Conservation (phyloP, 805 yeast genomes). For the Nakazawaea wickerhamii region DNA sequence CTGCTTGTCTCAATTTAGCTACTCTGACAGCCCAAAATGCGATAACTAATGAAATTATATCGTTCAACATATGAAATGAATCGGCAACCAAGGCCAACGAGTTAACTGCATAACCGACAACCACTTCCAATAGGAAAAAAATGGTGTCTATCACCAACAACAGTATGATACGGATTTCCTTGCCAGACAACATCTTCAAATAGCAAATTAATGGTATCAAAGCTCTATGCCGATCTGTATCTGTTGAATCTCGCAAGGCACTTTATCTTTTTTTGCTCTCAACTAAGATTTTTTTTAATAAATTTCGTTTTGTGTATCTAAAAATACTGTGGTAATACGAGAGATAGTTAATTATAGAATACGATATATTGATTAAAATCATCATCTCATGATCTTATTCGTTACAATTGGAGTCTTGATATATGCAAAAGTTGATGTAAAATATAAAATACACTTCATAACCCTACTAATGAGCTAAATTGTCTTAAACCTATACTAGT, state of each 20-base stretch:
- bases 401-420: no score
- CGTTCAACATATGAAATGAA: conserved; percentile 96
- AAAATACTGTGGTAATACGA: no score
- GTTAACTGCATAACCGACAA: conserved; percentile 85
- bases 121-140: conserved; percentile 82
- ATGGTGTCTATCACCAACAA: conserved; percentile 70
- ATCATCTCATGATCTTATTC: no score
- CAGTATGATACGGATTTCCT: conserved; percentile 68
- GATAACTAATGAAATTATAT: conserved; percentile 79
- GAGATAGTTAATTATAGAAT: no score
- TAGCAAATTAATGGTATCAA: no score
- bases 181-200: conserved; percentile 26
- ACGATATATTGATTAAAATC: no score
- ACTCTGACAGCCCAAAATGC: conserved; percentile 97
- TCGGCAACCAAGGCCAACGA: conserved; percentile 94
- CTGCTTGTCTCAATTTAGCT: conserved; percentile 75
- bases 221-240: no score
- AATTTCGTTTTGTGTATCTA: no score
- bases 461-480: conserved; percentile 37
- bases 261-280: no score
- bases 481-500: conserved; percentile 33
- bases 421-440: not conserved
- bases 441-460: conserved; percentile 8
- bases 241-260: no score
- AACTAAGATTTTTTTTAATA: no score